Conservation (phyloP, 2,329 filamentous ascomycete species). For the Sclerotinia trifoliorum region DNA sequence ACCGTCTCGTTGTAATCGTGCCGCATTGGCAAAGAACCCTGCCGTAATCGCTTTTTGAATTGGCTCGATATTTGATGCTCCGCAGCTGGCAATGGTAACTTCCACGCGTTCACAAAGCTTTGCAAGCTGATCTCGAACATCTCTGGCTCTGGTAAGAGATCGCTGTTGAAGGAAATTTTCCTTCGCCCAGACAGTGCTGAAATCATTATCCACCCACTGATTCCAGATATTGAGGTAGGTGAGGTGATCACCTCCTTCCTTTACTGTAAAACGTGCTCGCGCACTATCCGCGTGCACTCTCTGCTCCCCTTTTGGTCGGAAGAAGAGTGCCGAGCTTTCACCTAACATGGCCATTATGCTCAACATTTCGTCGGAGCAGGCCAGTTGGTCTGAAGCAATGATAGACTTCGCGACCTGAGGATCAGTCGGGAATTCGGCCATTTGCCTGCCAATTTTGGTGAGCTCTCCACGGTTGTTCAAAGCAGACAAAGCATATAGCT, state of each 20-base stretch:
- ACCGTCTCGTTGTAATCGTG: conserved; percentile 76
- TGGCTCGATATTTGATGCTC: conserved; percentile 68
- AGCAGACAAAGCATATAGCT: conserved; percentile 86
- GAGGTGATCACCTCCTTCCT: conserved; percentile 86
- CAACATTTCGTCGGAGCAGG: conserved; percentile 90
- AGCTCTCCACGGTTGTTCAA: conserved; percentile 85
- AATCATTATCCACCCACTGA: conserved; percentile 92
- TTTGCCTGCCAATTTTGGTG: conserved; percentile 87
- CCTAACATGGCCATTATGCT: conserved; percentile 93
- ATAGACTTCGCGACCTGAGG: conserved; percentile 89
- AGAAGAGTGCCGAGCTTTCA: conserved; percentile 86
- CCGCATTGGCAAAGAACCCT: conserved; percentile 93
- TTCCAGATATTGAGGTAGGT: conserved; percentile 92
- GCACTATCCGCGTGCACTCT: conserved; percentile 94
- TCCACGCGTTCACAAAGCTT: conserved; percentile 94
- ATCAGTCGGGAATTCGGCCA: conserved; percentile 93
- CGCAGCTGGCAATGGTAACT: conserved; percentile 68
- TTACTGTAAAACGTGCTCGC: conserved; percentile 81
- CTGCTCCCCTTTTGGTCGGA: conserved; percentile 86
- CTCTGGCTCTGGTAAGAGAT: conserved; percentile 81
- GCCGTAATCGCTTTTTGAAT: conserved; percentile 87
- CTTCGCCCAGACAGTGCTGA: conserved; percentile 78
- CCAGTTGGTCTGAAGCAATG: conserved; percentile 81
- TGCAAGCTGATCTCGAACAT: conserved; percentile 87
- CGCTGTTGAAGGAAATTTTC: conserved; percentile 95